Conservation (phyloP, 2,329 filamentous ascomycete genomes). For the Rachicladosporium sp. region DNA sequence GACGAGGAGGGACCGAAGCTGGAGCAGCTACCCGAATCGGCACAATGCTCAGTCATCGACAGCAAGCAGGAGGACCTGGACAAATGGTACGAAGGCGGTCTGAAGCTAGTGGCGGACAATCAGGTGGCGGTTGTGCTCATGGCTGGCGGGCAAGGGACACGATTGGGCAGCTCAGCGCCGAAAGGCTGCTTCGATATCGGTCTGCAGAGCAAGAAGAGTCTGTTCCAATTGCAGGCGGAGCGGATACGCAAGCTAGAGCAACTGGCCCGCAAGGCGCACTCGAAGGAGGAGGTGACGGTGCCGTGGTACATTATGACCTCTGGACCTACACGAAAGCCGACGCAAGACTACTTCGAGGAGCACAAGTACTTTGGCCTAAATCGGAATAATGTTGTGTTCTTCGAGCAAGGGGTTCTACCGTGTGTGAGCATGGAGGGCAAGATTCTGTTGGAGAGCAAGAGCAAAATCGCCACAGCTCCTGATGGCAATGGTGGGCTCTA, state of each 20-base stretch:
- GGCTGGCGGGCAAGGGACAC: slow-evolving; percentile 92
- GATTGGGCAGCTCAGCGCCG: slow-evolving; percentile 83
- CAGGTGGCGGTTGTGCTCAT: slow-evolving; percentile 81
- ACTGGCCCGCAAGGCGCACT: slow-evolving; percentile 60
- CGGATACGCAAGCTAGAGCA: slow-evolving; percentile 76
- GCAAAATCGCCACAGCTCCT: slow-evolving; percentile 82
- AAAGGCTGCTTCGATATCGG: slow-evolving; percentile 98
- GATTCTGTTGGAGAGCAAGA: slow-evolving; percentile 85
- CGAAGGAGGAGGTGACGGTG: slow-evolving; percentile 51
- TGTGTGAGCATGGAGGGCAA: slow-evolving; percentile 97
- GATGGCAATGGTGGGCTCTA: slow-evolving; percentile 97
- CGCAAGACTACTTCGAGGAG: slow-evolving; percentile 85
- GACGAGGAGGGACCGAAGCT: slow-evolving; percentile 45
- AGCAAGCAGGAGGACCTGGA: slow-evolving; percentile 66
- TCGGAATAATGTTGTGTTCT: slow-evolving; percentile 77
- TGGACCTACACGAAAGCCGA: slow-evolving; percentile 80
- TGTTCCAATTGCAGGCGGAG: slow-evolving; percentile 97
- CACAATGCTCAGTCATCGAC: slow-evolving; percentile 83
- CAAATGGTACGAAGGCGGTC: slow-evolving; percentile 66
- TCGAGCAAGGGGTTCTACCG: slow-evolving; percentile 91
- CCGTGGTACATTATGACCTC: slow-evolving; percentile 99
- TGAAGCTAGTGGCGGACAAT: slow-evolving; percentile 54
- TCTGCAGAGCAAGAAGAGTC: slow-evolving; percentile 78
- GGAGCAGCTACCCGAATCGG: slow-evolving; percentile 77
- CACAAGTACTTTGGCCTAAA: slow-evolving; percentile 83